Evolutionary conservation across 2,329 filamentous ascomycete species (phyloP), one percentile per base, ranked within the genome.

Genomic region (Fusarium duplospermum): DNA sequence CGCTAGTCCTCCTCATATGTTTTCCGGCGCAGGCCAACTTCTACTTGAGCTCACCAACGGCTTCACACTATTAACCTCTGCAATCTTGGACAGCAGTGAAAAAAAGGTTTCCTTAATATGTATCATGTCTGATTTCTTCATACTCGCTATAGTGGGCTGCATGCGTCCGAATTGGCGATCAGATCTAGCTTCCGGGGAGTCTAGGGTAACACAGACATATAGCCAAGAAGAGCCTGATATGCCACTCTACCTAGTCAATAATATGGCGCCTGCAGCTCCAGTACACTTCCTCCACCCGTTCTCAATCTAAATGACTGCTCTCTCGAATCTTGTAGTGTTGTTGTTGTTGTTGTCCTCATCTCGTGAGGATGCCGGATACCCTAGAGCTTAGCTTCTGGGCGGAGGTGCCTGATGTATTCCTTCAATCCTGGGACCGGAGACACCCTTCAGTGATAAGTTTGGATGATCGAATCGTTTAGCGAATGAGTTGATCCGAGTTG

Each of bases 321-420:
- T 6, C 2, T 18, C 2, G 2, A 47, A 24, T 18, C 2, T 2
- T 8, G 3, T 16, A 8, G 22, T 4, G 14, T 1, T 8, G 10
- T 47, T 4, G 14, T 1, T 8, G 10, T 47, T 2, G 4, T 24
- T 47, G 22, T 47, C 7, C 8, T 27, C 14, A 47, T 9, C 8
- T 47, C 14, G 42, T 27, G 4, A 27, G 4, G 6, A 5, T 9
- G 42, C 22, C 14, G 1, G 3, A 27, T 27, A 24, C 42, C 5
- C n/a, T 20, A 10, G 14, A 18, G 42, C 4, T 24, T 4, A 18
- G 18, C 22, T 27, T 18, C 8, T 27, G 22, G 9, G 16, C 16
- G 14, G 14, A 47, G 22, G 14, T 0, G 14, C 0, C 4, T 27
- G 14, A 10, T 16, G 22, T 16, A 24, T 27, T 20, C 1, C 1